phyloP scores from a whole-genome alignment of 2,329 filamentous ascomycete genomes.

The Capronia epimyces region DNA sequence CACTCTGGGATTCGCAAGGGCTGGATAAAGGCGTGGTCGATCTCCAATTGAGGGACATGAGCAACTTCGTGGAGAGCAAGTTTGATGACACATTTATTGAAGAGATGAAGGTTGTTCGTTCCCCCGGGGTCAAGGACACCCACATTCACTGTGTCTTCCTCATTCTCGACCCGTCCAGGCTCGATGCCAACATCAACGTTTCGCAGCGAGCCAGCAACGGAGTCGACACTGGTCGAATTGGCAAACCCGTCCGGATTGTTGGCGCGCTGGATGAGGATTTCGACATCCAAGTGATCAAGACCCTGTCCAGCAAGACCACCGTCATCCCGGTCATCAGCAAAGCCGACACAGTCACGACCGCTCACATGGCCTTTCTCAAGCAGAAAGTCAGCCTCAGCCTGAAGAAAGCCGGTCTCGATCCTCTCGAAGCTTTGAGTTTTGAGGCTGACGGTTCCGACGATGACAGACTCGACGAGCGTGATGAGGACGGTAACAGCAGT shows the following conservation, averaged over 20 bases:
- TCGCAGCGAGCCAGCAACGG: slow-evolving; percentile 54
- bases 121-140: slow-evolving; percentile 87
- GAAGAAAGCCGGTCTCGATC: slow-evolving; percentile 79
- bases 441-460: slow-evolving; percentile 74
- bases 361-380: slow-evolving; percentile 89
- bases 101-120: slow-evolving; percentile 94
- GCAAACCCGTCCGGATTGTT: slow-evolving; percentile 40
- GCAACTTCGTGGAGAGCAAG: slow-evolving; percentile 89
- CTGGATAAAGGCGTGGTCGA: slow-evolving; percentile 93
- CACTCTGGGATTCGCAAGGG: slow-evolving; percentile 93
- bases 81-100: slow-evolving; percentile 97
- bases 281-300: slow-evolving; percentile 82
- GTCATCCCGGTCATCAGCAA: slow-evolving; percentile 95
- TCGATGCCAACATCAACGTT: slow-evolving; percentile 71
- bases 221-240: slow-evolving; percentile 46
- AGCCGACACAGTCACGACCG: slow-evolving; percentile 90
- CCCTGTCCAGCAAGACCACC: slow-evolving; percentile 85
- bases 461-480: slow-evolving; percentile 49
- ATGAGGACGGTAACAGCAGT: slow-evolving; percentile 38
- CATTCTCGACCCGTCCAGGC: slow-evolving; percentile 76
- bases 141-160: slow-evolving; percentile 96
- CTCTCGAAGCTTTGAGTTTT: slow-evolving; percentile 76
- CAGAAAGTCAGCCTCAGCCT: slow-evolving; percentile 83
- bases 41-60: slow-evolving; percentile 86
- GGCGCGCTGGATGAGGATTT: slow-evolving; percentile 80